Evolutionary conservation across 2,329 filamentous ascomycete species (phyloP), one percentile per base, ranked within the genome.

Genomic region (Trichophyton benhamiae): DNA sequence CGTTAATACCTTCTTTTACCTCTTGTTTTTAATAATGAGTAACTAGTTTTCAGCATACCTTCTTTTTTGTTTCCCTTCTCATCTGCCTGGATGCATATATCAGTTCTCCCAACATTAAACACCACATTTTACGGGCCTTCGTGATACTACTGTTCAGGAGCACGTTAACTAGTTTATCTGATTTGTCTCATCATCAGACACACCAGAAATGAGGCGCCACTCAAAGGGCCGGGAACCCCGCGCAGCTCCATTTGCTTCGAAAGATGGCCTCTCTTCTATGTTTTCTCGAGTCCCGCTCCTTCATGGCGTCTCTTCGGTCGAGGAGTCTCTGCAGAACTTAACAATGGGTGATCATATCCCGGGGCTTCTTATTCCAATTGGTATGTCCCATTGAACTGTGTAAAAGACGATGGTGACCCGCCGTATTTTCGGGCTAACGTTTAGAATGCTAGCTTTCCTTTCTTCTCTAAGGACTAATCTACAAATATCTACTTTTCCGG

Each of bases 401-500:
- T 38, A 13, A 38, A 30, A 30, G 27, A 7, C 27, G 5, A 30
- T 13, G 33, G 11, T 38, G 33, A 38, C 33, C 33, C 11, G 33
- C 9, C 33, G 33, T 13, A 13, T 11, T 17, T 44, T 8, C n/a
- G 3, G 41, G 15, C 41, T 48, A 48, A 48, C 17, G 44, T 48
- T 44, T 17, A 17, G 42, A 62, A 65, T 67, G 53, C 63, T 73
- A 94, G 89, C 88, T 27, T 94, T 94, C 78, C 87, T 94, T 74
- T 87, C 85, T 61, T 92, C 89, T 67, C 80, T 94, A 15, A 85
- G 88, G 67, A 87, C 87, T 65, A 94, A 94, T 70, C 82, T 94
- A 61, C 85, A 86, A 67, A 84, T 92, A 62, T 80, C 77, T n/a
- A 61, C 61, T 78, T 59, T 70, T 66, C 61, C 63, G 6, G 49